These are phyloP conservation scores for Aspergillaceae sp. DNA, from an alignment of 2,329 filamentous ascomycete genomes.

Conservation along the genomic window DNA sequence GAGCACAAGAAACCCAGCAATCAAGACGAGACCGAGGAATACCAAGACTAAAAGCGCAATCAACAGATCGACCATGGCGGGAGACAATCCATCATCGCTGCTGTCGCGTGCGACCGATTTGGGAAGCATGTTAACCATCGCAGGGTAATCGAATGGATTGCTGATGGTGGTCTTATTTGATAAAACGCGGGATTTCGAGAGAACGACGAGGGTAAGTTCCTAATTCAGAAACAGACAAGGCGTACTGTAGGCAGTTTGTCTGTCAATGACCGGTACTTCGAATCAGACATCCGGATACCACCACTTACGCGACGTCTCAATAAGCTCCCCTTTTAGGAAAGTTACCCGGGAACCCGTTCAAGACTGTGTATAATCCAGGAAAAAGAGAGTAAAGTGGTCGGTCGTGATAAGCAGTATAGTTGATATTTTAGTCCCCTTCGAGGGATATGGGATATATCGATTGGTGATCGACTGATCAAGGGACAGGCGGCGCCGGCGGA, in stretches of 20 bases:
- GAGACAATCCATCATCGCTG: constrained; percentile 44
- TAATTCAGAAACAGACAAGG: too few relatives aligned
- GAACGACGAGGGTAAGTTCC: too few relatives aligned
- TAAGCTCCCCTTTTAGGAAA: not conserved
- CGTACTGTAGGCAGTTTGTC: too few relatives aligned
- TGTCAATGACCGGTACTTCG: not conserved
- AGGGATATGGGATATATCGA: constrained; percentile 5
- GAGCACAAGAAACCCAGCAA: constrained; percentile 62
- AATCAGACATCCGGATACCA: not conserved
- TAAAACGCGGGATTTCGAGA: too few relatives aligned
- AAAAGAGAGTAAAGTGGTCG: constrained; percentile 9
- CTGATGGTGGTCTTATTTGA: too few relatives aligned
- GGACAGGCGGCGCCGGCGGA: not conserved
- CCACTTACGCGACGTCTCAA: constrained; percentile 7
- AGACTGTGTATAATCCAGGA: not conserved
- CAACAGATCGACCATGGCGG: constrained; percentile 64
- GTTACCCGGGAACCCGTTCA: too few relatives aligned
- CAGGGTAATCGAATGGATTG: not conserved
- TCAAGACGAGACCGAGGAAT: constrained; percentile 60
- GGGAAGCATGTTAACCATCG: constrained; percentile 35
- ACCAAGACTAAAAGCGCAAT: constrained; percentile 71
- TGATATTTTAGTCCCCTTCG: not conserved
- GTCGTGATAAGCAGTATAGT: constrained; percentile 9
- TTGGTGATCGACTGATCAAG: constrained; percentile 8
- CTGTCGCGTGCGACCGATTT: constrained; percentile 43